Evolutionary conservation across 2,329 filamentous ascomycete genomes (phyloP).

Genomic region (Ascochyta lentis): DNA sequence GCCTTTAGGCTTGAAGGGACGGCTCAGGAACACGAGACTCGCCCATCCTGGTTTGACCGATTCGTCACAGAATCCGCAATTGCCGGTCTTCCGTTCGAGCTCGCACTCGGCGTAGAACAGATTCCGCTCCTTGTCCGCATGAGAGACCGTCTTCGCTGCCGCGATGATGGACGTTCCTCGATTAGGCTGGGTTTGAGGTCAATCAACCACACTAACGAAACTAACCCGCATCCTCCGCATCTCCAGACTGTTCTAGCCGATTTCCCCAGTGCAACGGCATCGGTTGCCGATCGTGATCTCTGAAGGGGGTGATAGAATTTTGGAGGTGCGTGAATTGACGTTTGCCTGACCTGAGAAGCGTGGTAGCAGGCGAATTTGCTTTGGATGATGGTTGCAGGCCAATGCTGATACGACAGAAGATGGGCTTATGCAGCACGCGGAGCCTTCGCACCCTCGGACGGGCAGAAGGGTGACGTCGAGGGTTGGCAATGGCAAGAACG

Average conservation of each 20-base stretch:
- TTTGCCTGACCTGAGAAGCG: neutral
- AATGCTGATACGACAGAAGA: neutral
- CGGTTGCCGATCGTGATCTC: neutral
- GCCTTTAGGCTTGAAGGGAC: constrained; percentile 3
- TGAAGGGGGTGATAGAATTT: neutral
- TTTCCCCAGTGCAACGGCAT: constrained; percentile 11
- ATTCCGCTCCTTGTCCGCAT: constrained; percentile 19
- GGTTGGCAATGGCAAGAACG: constrained; percentile 7
- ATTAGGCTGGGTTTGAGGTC: constrained; percentile 2
- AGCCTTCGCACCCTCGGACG: constrained; percentile 8
- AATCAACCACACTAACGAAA: constrained; percentile 10
- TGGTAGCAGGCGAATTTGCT: neutral
- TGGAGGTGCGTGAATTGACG: neutral
- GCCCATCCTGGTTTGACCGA: constrained; percentile 1
- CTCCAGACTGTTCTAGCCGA: constrained; percentile 20
- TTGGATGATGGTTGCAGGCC: constrained; percentile 5
- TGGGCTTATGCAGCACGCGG: constrained; percentile 4
- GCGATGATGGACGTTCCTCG: constrained; percentile 9
- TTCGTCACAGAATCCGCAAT: neutral
- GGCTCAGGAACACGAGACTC: constrained; percentile 15
- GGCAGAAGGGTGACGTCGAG: constrained; percentile 18
- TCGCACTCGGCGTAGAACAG: constrained; percentile 27
- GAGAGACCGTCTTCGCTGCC: constrained; percentile 9
- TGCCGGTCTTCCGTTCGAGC: constrained; percentile 5
- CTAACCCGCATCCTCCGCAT: constrained; percentile 20